Base-by-base conservation (phyloP, 2,329 filamentous ascomycete genomes). In the Claviceps maximensis region DNA sequence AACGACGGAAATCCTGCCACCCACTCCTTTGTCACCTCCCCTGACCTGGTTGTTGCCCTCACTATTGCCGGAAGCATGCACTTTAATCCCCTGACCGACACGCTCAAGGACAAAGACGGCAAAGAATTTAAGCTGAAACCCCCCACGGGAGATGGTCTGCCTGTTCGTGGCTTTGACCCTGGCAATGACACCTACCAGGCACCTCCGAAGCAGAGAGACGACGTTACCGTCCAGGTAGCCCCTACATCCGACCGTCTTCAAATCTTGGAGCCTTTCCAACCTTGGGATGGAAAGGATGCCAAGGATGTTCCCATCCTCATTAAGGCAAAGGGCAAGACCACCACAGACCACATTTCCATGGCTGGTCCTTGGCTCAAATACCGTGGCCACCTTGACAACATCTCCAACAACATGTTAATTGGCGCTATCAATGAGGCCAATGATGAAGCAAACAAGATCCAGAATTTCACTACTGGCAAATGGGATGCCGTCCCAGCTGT, bases 401-500 rank as follows among this genome's bases (percentile, higher is more conserved):
- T 97, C 76, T 96, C 90, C 69, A 96, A 97, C 84, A 97, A 97
- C 82, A 95, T 96, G 89, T 75, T 97, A 71, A 96, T 97, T 63
- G 91, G 91, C 76, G 93, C 93, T 65, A 88, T 89, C 75, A 98
- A 96, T 76, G 84, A 86, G 65, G 90, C 87, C 67, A 98, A 97
- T 74, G 89, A 85, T 56, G 89, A 97, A 78, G 90, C 89, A 65
- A 98, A 98, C 83, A 95, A 94, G 80, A 77, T 98, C 71, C 86
- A 88, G 80, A 96, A 98, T 83, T 74, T 80, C 73, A 84, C 86
- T 65, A 95, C 78, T 58, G 87, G 84, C 63, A 82, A 90, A 61
- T 91, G 82, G 70, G 89, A 85, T 67, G 87, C 88, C 56, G 93
- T 98, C 54, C 93, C 93, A 55, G 89, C 86, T 57, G 90, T 90